phyloP scores from a whole-genome alignment of 768 basidiomycete species.

The Rhodotorula graminis region DNA sequence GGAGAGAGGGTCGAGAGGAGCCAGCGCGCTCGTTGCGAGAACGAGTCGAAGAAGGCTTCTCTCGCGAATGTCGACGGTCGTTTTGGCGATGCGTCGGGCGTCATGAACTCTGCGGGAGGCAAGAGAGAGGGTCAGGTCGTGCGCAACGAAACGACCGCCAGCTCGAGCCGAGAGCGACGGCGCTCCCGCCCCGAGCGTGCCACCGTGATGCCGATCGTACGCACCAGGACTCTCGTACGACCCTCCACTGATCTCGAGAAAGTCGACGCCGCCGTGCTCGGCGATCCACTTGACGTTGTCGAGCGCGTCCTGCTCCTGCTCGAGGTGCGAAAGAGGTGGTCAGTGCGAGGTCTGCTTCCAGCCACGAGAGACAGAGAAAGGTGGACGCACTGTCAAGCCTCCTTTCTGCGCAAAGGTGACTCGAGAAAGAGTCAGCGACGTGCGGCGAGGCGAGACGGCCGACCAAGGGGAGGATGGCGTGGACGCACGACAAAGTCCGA shows the following conservation, averaged over 20 bases:
- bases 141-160: too few species aligned
- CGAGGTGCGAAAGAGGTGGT: too few species aligned
- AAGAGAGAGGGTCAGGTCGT: neutral
- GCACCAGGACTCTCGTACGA: constrained; percentile 74
- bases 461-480: neutral
- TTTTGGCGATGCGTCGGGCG: neutral
- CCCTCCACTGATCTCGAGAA: constrained; percentile 83
- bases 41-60: constrained; percentile 68
- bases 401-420: constrained; percentile 25
- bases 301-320: constrained; percentile 52
- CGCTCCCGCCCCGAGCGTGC: neutral
- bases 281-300: constrained; percentile 61
- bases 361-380: neutral
- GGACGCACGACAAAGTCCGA: constrained; percentile 60
- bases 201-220: constrained; percentile 15
- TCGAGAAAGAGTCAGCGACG: neutral
- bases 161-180: neutral
- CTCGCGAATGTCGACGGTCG: constrained; percentile 46
- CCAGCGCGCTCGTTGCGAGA: constrained; percentile 58
- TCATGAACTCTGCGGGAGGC: constrained; percentile 2
- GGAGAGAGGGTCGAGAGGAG: constrained; percentile 49
- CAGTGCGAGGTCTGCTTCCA: neutral
- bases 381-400: constrained; percentile 34
- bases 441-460: neutral
- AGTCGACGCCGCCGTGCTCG: constrained; percentile 65